A percentile compares a stretch with the other conserved stretches of the same genome.
Conservation (phyloP, 2,329 filamentous ascomycete species). For the Trichoderma arundinaceum region DNA sequence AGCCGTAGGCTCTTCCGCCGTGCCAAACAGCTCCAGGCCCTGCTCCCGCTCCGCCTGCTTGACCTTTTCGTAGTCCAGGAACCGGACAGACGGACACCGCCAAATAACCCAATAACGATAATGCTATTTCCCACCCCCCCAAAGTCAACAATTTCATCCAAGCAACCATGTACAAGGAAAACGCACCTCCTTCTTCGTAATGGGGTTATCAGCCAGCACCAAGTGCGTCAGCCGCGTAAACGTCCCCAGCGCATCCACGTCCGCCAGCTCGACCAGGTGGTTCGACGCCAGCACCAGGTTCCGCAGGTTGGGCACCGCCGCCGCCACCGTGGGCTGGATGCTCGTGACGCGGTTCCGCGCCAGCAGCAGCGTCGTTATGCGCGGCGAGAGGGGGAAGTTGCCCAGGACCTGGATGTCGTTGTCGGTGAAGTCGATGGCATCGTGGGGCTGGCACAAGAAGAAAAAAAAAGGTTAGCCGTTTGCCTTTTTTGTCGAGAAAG, state of each 20-base stretch:
- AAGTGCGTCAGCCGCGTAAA: conserved; percentile 78
- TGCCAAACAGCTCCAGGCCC: conserved; percentile 84
- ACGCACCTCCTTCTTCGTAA: conserved; percentile 87
- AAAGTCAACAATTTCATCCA: conserved; percentile 1
- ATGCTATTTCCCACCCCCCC: conserved; percentile 60
- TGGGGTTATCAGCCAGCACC: conserved; percentile 83
- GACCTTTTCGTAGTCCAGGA: conserved; percentile 91
- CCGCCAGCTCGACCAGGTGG: conserved; percentile 80
- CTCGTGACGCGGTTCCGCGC: conserved; percentile 85
- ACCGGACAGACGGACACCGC: conserved; percentile 82
- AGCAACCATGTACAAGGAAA: neutral
- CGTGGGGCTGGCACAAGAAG: conserved; percentile 72
- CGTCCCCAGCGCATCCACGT: conserved; percentile 78
- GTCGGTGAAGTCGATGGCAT: conserved; percentile 97
- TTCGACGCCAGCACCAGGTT: conserved; percentile 86
- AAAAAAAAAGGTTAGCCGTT: neutral
- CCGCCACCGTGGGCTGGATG: conserved; percentile 77
- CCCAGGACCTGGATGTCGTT: conserved; percentile 90
- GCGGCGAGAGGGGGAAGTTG: conserved; percentile 91
- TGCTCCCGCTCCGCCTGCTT: conserved; percentile 81
- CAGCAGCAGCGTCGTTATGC: conserved; percentile 84
- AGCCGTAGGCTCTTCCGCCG: conserved; percentile 74
- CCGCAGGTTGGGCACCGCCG: conserved; percentile 78
- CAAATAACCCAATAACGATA: conserved; percentile 93
- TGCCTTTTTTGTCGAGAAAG: neutral